Evolutionary conservation across 441 rosid species (phyloP).

Genomic region (Populus tomentosa): DNA sequence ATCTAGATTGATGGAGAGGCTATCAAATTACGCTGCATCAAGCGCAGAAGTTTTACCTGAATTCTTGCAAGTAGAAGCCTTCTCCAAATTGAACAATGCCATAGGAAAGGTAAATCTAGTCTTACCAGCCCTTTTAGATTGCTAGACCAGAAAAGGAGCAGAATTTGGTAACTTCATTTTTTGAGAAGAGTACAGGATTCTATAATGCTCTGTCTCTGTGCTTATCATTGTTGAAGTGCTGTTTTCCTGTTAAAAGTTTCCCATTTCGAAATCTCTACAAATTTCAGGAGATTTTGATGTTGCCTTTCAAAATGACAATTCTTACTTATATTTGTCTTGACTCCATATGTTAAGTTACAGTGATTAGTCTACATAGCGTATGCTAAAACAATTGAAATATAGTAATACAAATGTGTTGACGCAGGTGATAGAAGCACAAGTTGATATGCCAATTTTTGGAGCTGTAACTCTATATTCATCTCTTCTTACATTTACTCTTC

Average conservation of each 20-base stretch:
- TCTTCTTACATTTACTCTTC: conserved; percentile 94
- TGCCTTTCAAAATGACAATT: too few species aligned
- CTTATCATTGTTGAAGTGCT: too few species aligned
- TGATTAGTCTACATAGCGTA: background rate
- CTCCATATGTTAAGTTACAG: background rate
- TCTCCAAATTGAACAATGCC: conserved; percentile 91
- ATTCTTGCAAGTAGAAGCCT: conserved; percentile 83
- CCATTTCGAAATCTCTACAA: too few species aligned
- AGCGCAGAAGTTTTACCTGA: conserved; percentile 86
- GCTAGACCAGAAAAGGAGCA: background rate
- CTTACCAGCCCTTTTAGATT: background rate
- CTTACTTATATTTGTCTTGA: background rate
- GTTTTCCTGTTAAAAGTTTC: too few species aligned
- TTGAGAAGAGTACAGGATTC: background rate
- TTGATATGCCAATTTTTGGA: conserved; percentile 89
- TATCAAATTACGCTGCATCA: conserved; percentile 93
- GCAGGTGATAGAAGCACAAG: conserved; percentile 97
- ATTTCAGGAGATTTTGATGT: too few species aligned
- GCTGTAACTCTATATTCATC: conserved; percentile 94
- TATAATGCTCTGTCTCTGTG: background rate
- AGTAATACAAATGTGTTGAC: conserved; percentile 14
- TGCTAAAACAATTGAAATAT: too few species aligned
- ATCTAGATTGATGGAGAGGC: conserved; percentile 96
- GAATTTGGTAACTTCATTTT: background rate
- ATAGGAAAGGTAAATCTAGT: conserved; percentile 74